These are phyloP conservation scores for Fonsecaea monophora DNA, from an alignment of 2,329 filamentous ascomycete species.

Conservation along the genomic window DNA sequence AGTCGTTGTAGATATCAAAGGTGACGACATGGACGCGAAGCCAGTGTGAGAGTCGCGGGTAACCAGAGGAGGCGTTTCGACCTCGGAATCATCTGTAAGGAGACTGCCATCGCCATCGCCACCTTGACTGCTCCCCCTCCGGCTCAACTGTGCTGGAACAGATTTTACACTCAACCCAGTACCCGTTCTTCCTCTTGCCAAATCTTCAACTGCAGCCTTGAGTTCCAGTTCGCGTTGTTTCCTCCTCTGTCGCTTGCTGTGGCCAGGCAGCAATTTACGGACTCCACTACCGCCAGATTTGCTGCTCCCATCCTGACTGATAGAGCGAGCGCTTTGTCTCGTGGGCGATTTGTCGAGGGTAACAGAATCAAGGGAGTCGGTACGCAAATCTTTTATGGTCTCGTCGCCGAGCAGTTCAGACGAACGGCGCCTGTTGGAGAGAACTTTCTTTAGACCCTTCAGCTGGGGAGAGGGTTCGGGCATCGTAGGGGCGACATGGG, in stretches of 20 bases:
- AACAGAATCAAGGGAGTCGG: conserved; percentile 48
- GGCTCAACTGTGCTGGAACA: conserved; percentile 20
- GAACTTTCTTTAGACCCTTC: conserved; percentile 48
- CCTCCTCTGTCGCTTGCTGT: conserved; percentile 54
- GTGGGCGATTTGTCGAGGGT: conserved; percentile 43
- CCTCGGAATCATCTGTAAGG: conserved; percentile 37
- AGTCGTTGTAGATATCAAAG: conserved; percentile 66
- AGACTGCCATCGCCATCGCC: conserved; percentile 34
- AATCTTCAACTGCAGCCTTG: conserved; percentile 31
- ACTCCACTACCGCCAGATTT: conserved; percentile 55
- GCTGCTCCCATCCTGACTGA: conserved; percentile 48
- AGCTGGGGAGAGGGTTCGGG: conserved; percentile 41
- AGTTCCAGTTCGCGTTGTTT: conserved; percentile 42
- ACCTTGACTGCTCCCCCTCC: conserved; percentile 32
- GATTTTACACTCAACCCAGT: conserved; percentile 14
- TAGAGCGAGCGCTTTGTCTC: conserved; percentile 48
- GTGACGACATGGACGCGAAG: conserved; percentile 72
- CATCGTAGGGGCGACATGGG: conserved; percentile 34
- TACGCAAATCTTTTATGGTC: conserved; percentile 44
- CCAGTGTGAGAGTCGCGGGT: conserved; percentile 70
- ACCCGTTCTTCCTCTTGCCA: conserved; percentile 31
- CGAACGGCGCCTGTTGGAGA: conserved; percentile 47
- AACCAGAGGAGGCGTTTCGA: conserved; percentile 54
- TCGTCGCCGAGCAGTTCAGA: conserved; percentile 36
- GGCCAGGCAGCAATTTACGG: conserved; percentile 58